Evolutionary conservation across 148 eudicot genomes (phyloP).

Genomic region (Chenopodium album): DNA sequence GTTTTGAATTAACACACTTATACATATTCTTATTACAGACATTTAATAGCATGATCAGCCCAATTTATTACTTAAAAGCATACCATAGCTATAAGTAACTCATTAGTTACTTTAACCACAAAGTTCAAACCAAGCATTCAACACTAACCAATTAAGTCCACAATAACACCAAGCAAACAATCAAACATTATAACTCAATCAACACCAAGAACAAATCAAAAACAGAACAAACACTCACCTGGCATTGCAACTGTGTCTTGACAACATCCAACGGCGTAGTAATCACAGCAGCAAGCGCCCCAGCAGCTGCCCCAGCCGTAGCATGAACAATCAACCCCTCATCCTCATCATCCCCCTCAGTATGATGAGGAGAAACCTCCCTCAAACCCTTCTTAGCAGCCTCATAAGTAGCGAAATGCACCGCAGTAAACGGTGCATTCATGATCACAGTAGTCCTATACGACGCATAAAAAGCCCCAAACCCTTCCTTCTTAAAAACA

Average conservation of each 20-base stretch:
- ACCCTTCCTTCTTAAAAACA: slow-evolving; percentile 79
- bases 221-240: slow-evolving; percentile 41
- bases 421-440: slow-evolving; percentile 93
- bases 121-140: neutral
- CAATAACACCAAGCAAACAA: neutral
- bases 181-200: neutral
- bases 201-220: neutral
- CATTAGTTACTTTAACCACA: too few relatives aligned
- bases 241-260: slow-evolving; percentile 95
- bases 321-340: slow-evolving; percentile 80
- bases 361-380: slow-evolving; percentile 59
- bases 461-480: slow-evolving; percentile 79
- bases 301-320: slow-evolving; percentile 92
- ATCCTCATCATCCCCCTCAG: slow-evolving; percentile 58
- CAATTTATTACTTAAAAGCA: too few relatives aligned
- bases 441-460: slow-evolving; percentile 84
- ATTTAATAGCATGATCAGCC: too few relatives aligned
- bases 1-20: too few relatives aligned
- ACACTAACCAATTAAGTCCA: neutral
- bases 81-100: too few relatives aligned
- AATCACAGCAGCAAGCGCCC: slow-evolving; percentile 71
- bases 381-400: slow-evolving; percentile 73
- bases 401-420: slow-evolving; percentile 89
- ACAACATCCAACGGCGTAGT: slow-evolving; percentile 96
- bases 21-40: too few relatives aligned